phyloP scores from a whole-genome alignment of 108 stramenopile genomes.

The Nitzschia sp. region DNA sequence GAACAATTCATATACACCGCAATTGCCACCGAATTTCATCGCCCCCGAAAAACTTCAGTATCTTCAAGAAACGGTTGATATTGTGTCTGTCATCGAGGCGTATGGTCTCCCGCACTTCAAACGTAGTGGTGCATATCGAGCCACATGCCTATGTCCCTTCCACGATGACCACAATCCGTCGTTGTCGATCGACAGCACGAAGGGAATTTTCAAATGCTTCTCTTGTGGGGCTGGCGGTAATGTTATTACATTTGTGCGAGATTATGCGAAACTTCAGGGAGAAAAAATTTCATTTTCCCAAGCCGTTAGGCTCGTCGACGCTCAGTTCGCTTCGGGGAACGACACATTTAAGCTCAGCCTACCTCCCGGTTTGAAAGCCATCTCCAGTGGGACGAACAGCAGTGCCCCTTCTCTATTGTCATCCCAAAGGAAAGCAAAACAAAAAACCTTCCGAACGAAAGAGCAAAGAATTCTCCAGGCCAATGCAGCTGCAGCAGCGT shows the following conservation, averaged over 20 bases:
- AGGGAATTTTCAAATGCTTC: constrained; percentile 92
- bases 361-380: neutral
- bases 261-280: constrained; percentile 51
- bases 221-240: constrained; percentile 93
- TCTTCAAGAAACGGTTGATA: constrained; percentile 54
- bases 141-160: constrained; percentile 89
- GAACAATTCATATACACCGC: neutral
- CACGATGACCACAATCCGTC: constrained; percentile 91
- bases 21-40: neutral
- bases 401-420: neutral
- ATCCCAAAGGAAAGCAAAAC: neutral
- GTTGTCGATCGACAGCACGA: constrained; percentile 70
- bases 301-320: constrained; percentile 64
- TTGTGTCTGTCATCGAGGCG: constrained; percentile 64
- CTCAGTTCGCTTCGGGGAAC: constrained; percentile 50
- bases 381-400: neutral
- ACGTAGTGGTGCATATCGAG: constrained; percentile 41
- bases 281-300: constrained; percentile 71
- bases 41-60: neutral
- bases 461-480: constrained; percentile 58
- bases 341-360: neutral
- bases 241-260: constrained; percentile 83
- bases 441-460: neutral
- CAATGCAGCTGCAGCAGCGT: constrained; percentile 82
- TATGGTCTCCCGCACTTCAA: constrained; percentile 60